Evolutionary conservation across 164 flowering plant species (phyloP).

Genomic region (Taxillus chinensis): DNA sequence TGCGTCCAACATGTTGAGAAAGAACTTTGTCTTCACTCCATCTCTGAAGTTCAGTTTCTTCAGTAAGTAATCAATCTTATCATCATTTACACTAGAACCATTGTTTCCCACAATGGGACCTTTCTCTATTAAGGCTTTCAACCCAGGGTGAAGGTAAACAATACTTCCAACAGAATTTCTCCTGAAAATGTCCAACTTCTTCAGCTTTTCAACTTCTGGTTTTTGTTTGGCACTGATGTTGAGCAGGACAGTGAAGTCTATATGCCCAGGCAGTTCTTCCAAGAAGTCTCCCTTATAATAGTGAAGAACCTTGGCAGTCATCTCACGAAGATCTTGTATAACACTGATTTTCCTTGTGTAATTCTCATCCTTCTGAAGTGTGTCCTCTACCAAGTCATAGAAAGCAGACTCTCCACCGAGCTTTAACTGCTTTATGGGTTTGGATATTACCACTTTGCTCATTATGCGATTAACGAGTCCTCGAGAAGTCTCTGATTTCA

Average conservation of each 20-base stretch:
- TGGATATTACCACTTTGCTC: slow-evolving; percentile 9
- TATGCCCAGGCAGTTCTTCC: slow-evolving; percentile 1
- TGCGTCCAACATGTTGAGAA: slow-evolving; percentile 13
- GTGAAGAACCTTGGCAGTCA: slow-evolving; percentile 1
- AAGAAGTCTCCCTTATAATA: slow-evolving; percentile 5
- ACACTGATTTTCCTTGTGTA: slow-evolving; percentile 3
- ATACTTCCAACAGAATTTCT: neutral
- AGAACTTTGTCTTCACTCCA: slow-evolving; percentile 22
- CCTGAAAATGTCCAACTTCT: slow-evolving; percentile 2
- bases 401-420: neutral
- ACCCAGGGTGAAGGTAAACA: neutral
- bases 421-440: slow-evolving; percentile 5
- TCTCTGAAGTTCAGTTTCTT: slow-evolving; percentile 3
- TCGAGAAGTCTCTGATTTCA: slow-evolving; percentile 12
- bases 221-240: neutral
- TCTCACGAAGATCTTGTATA: slow-evolving; percentile 4
- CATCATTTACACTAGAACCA: neutral
- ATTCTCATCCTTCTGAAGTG: slow-evolving; percentile 6
- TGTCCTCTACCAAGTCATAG: slow-evolving; percentile 1
- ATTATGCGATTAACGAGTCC: slow-evolving; percentile 14
- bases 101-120: neutral
- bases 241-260: neutral
- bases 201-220: neutral
- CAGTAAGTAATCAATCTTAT: slow-evolving; percentile 3
- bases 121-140: neutral